Base-by-base conservation (phyloP, 2,329 filamentous ascomycete species). In the Drechslerella dactyloides region DNA sequence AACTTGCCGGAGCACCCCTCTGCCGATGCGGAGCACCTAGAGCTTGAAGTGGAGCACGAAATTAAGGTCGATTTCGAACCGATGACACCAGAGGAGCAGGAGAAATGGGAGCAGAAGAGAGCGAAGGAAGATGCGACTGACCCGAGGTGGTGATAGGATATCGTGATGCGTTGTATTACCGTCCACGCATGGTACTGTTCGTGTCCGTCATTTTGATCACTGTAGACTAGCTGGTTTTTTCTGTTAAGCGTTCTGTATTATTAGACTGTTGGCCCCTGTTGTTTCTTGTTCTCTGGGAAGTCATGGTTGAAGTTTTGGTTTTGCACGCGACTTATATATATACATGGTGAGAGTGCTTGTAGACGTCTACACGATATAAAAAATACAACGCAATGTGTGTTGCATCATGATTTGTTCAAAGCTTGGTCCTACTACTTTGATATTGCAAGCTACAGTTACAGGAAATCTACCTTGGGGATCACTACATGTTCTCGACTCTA, bases 11-110 rank as follows among this genome's bases (percentile, higher is more conserved):
- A 27, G 8, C 8, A 24, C 44, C 40, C 24, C 53, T 56, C 50
- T n/a, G 15, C 40, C 24, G 57, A 60, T 46, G 55, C 59, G n/a
- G 19, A 11, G 2, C 21, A 53, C 5, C 5, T 57, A 19, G 68
- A 27, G 19, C 60, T 72, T 2, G 65, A 61, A 42, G 64, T 72
- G 55, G 52, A 72, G 51, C 68, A 72, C 7, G 68, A 72, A 51
- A 35, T 72, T 65, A 72, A 42, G 56, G 42, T 65, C 35, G 60
- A 72, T 72, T 65, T 65, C 61, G 68, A 72, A 65, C 57, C 37
- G 56, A 72, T 72, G 68, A 72, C 68, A 17, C 21, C 17, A 17
- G 60, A 65, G 55, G 68, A 72, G 50, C 55, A 40, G 33, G 40
- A 72, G 30, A 59, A 33, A n/a, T 72, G 68, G 68, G 68, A 72